These are phyloP conservation scores for Hemerocallis citrina DNA, from an alignment of 106 monocot species.

Conservation along the genomic window DNA sequence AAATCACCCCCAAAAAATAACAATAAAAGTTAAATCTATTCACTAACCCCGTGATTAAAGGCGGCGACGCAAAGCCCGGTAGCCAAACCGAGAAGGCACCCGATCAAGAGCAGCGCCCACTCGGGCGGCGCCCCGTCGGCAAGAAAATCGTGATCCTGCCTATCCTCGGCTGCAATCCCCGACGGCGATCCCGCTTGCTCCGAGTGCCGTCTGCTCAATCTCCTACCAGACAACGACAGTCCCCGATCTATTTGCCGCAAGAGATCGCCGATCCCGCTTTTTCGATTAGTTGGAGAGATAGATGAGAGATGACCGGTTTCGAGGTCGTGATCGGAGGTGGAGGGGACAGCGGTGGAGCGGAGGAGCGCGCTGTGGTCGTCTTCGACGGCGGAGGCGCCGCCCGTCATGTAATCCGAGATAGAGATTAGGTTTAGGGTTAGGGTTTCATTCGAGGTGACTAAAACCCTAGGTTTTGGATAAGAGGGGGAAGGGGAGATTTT, in stretches of 20 bases:
- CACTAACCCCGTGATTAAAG: slow-evolving; percentile 89
- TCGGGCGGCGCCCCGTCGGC: slow-evolving; percentile 94
- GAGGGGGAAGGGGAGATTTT: no score
- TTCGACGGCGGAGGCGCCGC: neutral
- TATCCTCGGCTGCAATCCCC: slow-evolving; percentile 4
- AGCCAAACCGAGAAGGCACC: slow-evolving; percentile 93
- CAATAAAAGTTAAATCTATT: no score
- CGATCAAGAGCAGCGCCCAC: slow-evolving; percentile 95
- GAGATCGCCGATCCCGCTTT: slow-evolving; percentile 46
- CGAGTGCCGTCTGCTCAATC: slow-evolving; percentile 21
- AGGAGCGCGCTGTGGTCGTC: slow-evolving; percentile 48
- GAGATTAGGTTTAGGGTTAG: neutral
- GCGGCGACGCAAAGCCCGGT: slow-evolving; percentile 97
- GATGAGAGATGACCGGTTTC: slow-evolving; percentile 30
- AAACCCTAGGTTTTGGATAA: no score
- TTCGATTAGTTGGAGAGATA: slow-evolving; percentile 5
- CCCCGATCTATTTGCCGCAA: slow-evolving; percentile 51
- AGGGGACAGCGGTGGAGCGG: slow-evolving; percentile 11
- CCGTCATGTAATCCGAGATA: neutral
- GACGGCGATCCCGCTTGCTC: slow-evolving; percentile 9
- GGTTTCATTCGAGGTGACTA: neutral
- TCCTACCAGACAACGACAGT: slow-evolving; percentile 34
- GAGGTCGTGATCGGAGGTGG: slow-evolving; percentile 27
- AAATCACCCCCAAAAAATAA: no score
- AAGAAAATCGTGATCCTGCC: slow-evolving; percentile 40